Evolutionary conservation across 305 asterid genomes (phyloP).

Genomic region (Solanum hybrid): DNA sequence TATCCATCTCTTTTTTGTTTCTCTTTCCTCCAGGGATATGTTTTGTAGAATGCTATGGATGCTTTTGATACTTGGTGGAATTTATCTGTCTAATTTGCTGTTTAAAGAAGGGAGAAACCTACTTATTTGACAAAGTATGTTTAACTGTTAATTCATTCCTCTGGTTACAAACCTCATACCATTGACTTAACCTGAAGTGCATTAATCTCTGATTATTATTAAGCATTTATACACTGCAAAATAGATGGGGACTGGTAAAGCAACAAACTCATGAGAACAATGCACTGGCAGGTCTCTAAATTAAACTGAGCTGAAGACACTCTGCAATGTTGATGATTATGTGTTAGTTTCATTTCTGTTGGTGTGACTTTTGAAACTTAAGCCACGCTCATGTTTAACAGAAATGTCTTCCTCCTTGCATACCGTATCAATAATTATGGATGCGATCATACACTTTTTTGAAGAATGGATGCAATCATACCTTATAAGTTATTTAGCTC

Average conservation of each 20-base stretch:
- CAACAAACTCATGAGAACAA: neutral
- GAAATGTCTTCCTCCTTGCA: neutral
- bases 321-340: slow-evolving; percentile 4
- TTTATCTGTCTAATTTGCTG: neutral
- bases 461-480: neutral
- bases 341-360: neutral
- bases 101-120: neutral
- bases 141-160: neutral
- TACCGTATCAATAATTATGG: neutral
- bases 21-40: neutral
- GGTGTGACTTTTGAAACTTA: neutral
- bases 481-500: neutral
- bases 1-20: neutral
- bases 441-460: neutral
- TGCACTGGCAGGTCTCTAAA: neutral
- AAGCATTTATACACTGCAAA: neutral
- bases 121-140: neutral
- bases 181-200: neutral
- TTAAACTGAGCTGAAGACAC: neutral
- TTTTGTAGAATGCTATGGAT: neutral
- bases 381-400: neutral
- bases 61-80: neutral
- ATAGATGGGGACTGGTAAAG: neutral
- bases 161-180: neutral
- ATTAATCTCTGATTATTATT: neutral